These are phyloP conservation scores for Torrubiella hemipterigena DNA, from an alignment of 2,329 filamentous ascomycete species.

Conservation along the genomic window DNA sequence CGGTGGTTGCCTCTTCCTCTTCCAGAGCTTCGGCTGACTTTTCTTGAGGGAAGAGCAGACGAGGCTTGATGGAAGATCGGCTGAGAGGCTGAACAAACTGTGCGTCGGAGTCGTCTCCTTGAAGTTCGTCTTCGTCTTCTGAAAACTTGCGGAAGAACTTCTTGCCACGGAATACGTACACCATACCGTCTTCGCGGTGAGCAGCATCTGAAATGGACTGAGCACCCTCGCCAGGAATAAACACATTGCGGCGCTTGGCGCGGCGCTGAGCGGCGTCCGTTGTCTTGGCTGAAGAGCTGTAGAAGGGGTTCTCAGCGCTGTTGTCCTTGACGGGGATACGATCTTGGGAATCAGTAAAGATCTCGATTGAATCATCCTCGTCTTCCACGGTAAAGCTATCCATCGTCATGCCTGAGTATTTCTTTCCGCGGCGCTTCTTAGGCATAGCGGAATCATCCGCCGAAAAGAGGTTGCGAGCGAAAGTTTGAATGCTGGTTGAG, in stretches of 20 bases:
- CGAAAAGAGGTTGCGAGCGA: slow-evolving; percentile 53
- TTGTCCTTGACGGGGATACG: slow-evolving; percentile 56
- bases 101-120: slow-evolving; percentile 21
- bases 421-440: slow-evolving; percentile 45
- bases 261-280: slow-evolving; percentile 33
- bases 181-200: slow-evolving; percentile 56
- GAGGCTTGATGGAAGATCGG: slow-evolving; percentile 59
- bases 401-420: slow-evolving; percentile 40
- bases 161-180: slow-evolving; percentile 72
- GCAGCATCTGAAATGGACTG: slow-evolving; percentile 51
- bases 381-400: slow-evolving; percentile 47
- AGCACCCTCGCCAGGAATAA: slow-evolving; percentile 43
- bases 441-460: slow-evolving; percentile 44
- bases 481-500: slow-evolving; percentile 35
- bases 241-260: slow-evolving; percentile 42
- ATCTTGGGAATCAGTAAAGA: slow-evolving; percentile 73
- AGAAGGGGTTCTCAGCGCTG: slow-evolving; percentile 63
- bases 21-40: slow-evolving; percentile 33
- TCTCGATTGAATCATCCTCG: slow-evolving; percentile 49
- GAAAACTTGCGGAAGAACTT: slow-evolving; percentile 62
- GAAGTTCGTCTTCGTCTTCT: slow-evolving; percentile 24
- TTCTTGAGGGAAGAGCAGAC: slow-evolving; percentile 53
- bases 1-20: slow-evolving; percentile 47
- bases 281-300: slow-evolving; percentile 30
- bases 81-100: slow-evolving; percentile 37